Evolutionary conservation across 495 filamentous ascomycete genomes (phyloP).

Genomic region (Lichenothelia convexa): DNA sequence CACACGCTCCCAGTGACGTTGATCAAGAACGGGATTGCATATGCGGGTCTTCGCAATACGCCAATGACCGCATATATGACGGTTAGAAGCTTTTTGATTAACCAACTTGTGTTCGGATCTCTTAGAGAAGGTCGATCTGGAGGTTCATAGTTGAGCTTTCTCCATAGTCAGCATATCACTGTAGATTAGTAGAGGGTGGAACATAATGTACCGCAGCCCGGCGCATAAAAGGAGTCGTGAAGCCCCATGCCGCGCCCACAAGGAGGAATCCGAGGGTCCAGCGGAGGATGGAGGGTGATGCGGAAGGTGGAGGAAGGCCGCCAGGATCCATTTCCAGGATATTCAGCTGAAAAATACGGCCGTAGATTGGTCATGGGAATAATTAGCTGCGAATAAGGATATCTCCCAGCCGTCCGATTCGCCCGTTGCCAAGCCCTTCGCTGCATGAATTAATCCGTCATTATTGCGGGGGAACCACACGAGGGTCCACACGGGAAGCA

Average conservation of each 20-base stretch:
- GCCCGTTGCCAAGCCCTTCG: too few relatives aligned
- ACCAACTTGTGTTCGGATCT: conserved; percentile 27
- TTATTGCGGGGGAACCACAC: too few relatives aligned
- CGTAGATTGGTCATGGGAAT: too few relatives aligned
- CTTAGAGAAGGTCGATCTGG: conserved; percentile 35
- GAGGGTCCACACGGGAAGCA: too few relatives aligned
- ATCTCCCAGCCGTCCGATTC: too few relatives aligned
- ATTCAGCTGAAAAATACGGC: too few relatives aligned
- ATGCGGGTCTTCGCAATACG: conserved; percentile 59
- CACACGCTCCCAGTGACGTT: conserved; percentile 92
- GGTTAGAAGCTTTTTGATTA: conserved; percentile 35
- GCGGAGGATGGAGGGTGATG: conserved; percentile 46
- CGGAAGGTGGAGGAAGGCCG: conserved; percentile 1
- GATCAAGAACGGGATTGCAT: conserved; percentile 67
- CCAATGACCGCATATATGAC: conserved; percentile 58
- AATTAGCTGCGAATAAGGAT: too few relatives aligned
- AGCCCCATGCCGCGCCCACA: conserved; percentile 75
- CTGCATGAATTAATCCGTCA: too few relatives aligned
- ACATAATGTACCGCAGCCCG: conserved; percentile 40
- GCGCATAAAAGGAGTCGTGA: conserved; percentile 59
- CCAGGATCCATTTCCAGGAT: conserved; percentile 9
- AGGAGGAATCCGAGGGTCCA: conserved; percentile 79
- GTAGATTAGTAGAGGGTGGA: too few relatives aligned
- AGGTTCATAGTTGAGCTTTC: too few relatives aligned
- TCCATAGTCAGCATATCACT: too few relatives aligned